Conservation (phyloP, 2,329 filamentous ascomycete genomes). For the Chaetomiaceae sp. region DNA sequence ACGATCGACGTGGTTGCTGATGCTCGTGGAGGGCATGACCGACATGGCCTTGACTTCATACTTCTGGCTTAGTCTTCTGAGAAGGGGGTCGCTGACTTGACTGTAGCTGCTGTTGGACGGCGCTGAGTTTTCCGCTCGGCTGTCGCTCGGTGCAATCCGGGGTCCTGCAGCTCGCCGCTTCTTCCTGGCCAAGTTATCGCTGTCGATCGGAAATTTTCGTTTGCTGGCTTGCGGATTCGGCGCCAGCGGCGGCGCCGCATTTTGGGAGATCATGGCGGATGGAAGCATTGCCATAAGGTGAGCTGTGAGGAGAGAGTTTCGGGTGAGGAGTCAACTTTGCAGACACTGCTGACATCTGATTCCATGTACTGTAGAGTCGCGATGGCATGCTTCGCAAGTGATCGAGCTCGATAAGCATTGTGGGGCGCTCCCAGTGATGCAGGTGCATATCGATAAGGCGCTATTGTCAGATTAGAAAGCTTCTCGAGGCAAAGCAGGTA, state of each 20-base stretch:
- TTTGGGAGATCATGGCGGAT: conserved; percentile 2
- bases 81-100: conserved; percentile 37
- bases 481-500: too few species aligned
- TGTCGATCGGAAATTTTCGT: conserved; percentile 18
- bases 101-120: conserved; percentile 22
- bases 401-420: too few species aligned
- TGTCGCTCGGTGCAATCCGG: conserved; percentile 7
- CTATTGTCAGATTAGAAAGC: too few species aligned
- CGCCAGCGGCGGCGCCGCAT: background rate
- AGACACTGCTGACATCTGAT: too few species aligned
- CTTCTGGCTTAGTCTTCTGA: conserved; percentile 38
- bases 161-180: conserved; percentile 18
- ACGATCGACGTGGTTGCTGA: conserved; percentile 47
- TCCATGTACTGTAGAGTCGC: too few species aligned
- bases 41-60: conserved; percentile 48
- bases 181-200: conserved; percentile 10
- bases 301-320: too few species aligned
- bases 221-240: conserved; percentile 9
- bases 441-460: too few species aligned
- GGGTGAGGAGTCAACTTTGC: background rate
- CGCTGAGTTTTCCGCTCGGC: background rate
- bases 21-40: conserved; percentile 55
- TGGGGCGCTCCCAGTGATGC: too few species aligned
- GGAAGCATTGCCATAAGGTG: background rate
- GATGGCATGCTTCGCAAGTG: too few species aligned